Percentiles rank a stretch among this genome's conserved stretches.
Evolutionary conservation across 805 yeast genomes (phyloP).

Genomic region (Spathaspora boniae): DNA sequence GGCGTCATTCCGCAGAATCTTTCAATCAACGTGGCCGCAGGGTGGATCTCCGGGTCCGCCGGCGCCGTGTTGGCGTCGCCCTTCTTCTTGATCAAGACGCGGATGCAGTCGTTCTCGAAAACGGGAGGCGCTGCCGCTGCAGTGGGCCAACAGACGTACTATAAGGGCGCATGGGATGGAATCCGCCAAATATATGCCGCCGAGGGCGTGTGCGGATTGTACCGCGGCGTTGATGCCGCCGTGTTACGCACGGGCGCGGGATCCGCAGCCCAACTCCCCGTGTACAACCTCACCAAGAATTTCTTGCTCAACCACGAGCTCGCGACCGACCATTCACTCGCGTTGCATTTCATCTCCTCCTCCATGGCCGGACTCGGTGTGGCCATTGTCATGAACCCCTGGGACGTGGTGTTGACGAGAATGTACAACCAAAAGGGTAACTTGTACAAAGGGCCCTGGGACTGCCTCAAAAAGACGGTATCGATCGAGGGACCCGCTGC

Average conservation of each 20-base stretch:
- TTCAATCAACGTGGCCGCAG: conserved; percentile 69
- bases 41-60: conserved; percentile 79
- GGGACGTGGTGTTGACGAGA: conserved; percentile 93
- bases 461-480: conserved; percentile 83
- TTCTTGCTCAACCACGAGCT: conserved; percentile 51
- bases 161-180: conserved; percentile 68
- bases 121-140: conserved; percentile 22
- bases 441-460: conserved; percentile 81
- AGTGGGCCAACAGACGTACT: conserved; percentile 92
- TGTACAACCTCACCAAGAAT: conserved; percentile 74
- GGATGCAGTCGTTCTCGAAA: conserved; percentile 91
- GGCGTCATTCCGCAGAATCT: conserved; percentile 32
- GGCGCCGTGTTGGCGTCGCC: conserved; percentile 94
- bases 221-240: conserved; percentile 93
- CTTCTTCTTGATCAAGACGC: conserved; percentile 84
- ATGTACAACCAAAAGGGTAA: conserved; percentile 92
- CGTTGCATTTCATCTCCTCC: conserved; percentile 68
- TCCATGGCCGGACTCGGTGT: conserved; percentile 88
- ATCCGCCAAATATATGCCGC: conserved; percentile 52
- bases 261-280: conserved; percentile 91
- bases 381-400: conserved; percentile 93
- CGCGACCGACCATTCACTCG: conserved; percentile 57
- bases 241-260: conserved; percentile 93
- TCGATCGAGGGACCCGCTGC: conserved; percentile 82
- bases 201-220: conserved; percentile 78